These are phyloP conservation scores for Clarireedia monteithiana DNA, from an alignment of 2,329 filamentous ascomycete species.

Conservation along the genomic window DNA sequence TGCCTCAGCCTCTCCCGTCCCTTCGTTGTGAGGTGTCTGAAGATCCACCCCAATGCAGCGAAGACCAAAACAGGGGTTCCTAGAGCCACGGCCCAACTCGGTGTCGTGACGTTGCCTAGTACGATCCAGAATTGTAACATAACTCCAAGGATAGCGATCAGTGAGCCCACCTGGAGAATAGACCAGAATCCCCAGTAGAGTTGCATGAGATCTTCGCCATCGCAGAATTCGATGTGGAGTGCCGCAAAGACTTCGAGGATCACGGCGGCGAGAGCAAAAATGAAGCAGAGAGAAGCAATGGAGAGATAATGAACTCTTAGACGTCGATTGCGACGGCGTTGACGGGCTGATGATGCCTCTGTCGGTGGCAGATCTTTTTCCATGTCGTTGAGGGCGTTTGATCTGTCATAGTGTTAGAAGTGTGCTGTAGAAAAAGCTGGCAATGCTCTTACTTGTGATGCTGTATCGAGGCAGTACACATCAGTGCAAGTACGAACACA, in stretches of 20 bases:
- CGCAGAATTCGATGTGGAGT: conserved; percentile 42
- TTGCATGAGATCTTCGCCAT: conserved; percentile 50
- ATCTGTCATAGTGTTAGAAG: conserved; percentile 10
- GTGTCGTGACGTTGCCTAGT: conserved; percentile 42
- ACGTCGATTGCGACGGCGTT: conserved; percentile 3
- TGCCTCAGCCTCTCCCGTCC: background rate
- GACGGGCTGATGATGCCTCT: no score
- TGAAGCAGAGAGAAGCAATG: conserved; percentile 38
- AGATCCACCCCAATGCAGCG: conserved; percentile 34
- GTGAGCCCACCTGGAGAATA: conserved; percentile 49
- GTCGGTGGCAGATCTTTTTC: background rate
- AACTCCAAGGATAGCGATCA: conserved; percentile 51
- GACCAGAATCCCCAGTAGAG: conserved; percentile 56
- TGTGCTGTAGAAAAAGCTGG: background rate
- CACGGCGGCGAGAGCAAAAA: conserved; percentile 37
- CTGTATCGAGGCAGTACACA: conserved; percentile 36
- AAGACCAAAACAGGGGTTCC: conserved; percentile 54
- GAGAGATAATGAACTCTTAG: conserved; percentile 32
- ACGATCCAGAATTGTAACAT: conserved; percentile 45
- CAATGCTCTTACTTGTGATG: conserved; percentile 20
- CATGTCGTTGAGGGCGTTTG: conserved; percentile 13
- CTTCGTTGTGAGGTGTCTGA: conserved; percentile 8
- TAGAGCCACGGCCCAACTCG: conserved; percentile 51
- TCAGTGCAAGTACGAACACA: conserved; percentile 35
- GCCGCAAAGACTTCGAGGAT: conserved; percentile 45